These are phyloP conservation scores for Aspergillus tanneri DNA, from an alignment of 2,329 filamentous ascomycete genomes.

Conservation along the genomic window DNA sequence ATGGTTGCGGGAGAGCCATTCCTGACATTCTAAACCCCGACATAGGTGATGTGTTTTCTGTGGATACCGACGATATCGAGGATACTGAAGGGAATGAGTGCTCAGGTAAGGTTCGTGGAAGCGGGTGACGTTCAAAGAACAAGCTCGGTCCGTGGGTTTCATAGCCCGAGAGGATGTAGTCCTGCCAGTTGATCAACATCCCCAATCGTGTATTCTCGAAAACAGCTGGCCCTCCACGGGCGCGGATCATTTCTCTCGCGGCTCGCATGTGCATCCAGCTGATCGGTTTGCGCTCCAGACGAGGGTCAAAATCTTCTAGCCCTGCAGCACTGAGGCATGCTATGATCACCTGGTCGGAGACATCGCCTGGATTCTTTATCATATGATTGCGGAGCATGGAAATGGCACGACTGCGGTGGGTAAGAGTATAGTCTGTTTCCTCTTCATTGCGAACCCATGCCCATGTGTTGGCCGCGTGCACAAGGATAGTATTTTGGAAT, in stretches of 20 bases:
- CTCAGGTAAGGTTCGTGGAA: background rate
- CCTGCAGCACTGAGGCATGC: constrained; percentile 42
- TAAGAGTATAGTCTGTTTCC: constrained; percentile 31
- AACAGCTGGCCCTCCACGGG: constrained; percentile 37
- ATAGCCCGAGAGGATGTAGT: constrained; percentile 43
- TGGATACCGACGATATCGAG: constrained; percentile 3
- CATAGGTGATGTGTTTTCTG: background rate
- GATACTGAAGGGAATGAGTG: constrained; percentile 1
- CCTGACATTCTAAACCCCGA: background rate
- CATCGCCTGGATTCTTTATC: constrained; percentile 31
- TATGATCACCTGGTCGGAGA: constrained; percentile 40
- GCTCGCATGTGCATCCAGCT: constrained; percentile 44
- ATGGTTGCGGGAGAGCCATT: constrained; percentile 1
- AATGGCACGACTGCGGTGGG: constrained; percentile 34
- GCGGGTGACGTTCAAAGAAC: constrained; percentile 31
- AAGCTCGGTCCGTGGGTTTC: constrained; percentile 36
- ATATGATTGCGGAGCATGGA: constrained; percentile 37
- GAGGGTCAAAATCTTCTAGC: constrained; percentile 42
- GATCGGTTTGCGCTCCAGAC: constrained; percentile 37
- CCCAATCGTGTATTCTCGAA: constrained; percentile 39
- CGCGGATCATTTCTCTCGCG: constrained; percentile 39
- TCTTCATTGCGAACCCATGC: constrained; percentile 38
- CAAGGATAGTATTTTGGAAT: constrained; percentile 41
- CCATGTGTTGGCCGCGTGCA: constrained; percentile 41
- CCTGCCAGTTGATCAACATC: constrained; percentile 45